These are phyloP conservation scores for Collariella sp. DNA, from an alignment of 495 filamentous ascomycete species.

Conservation along the genomic window DNA sequence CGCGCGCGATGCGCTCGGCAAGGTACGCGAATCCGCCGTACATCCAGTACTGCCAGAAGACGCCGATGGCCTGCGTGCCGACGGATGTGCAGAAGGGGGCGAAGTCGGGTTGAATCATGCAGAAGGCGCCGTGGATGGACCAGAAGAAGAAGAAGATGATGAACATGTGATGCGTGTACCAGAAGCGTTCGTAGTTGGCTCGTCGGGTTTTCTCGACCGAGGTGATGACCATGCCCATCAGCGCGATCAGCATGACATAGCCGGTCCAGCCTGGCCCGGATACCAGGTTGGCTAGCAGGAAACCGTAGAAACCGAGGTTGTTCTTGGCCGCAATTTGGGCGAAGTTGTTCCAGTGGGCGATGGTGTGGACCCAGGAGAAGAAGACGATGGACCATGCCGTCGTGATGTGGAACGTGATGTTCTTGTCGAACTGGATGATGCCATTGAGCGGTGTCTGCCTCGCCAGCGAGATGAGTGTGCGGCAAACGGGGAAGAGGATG, in stretches of 20 bases:
- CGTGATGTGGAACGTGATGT: conserved; percentile 73
- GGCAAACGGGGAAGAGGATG: conserved; percentile 70
- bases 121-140: conserved; percentile 71
- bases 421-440: conserved; percentile 74
- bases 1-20: conserved; percentile 58
- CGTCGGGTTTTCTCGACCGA: conserved; percentile 60
- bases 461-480: conserved; percentile 65
- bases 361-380: conserved; percentile 72
- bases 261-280: conserved; percentile 74
- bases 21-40: conserved; percentile 66
- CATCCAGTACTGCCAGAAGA: conserved; percentile 78
- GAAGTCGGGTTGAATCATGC: conserved; percentile 71
- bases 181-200: conserved; percentile 70
- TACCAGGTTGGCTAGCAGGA: conserved; percentile 57
- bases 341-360: conserved; percentile 75
- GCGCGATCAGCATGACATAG: conserved; percentile 62
- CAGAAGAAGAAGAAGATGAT: conserved; percentile 75
- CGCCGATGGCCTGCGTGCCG: conserved; percentile 53
- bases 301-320: conserved; percentile 63
- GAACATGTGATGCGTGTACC: conserved; percentile 73
- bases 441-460: conserved; percentile 68
- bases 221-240: conserved; percentile 61
- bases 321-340: conserved; percentile 63
- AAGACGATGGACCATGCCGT: conserved; percentile 74
- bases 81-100: conserved; percentile 57